A percentile compares a stretch with the other conserved stretches of the same genome.
Conservation (phyloP, 2,329 filamentous ascomycete species). For the Botrytis cinerea region DNA sequence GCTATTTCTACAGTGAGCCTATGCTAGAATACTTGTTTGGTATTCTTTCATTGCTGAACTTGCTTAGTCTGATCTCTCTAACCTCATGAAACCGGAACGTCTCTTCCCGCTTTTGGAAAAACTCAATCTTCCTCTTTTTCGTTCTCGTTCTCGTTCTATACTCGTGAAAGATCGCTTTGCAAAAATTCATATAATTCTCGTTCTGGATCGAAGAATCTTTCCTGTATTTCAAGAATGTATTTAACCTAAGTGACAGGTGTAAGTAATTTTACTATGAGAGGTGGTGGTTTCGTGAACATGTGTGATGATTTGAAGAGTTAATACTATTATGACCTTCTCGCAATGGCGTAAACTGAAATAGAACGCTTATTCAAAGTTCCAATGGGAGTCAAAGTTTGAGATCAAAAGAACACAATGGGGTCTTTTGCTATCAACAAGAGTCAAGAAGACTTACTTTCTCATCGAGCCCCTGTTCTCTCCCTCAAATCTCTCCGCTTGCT, state of each 20-base stretch:
- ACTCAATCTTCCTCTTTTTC: background rate
- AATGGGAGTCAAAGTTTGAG: fast-evolving
- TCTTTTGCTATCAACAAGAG: background rate
- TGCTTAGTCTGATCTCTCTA: background rate
- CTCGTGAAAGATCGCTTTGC: background rate
- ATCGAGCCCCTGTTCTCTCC: background rate
- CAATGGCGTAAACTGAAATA: background rate
- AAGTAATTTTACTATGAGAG: background rate
- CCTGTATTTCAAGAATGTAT: background rate
- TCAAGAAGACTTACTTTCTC: background rate
- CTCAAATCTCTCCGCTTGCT: background rate
- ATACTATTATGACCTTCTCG: fast-evolving
- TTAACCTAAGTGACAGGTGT: background rate
- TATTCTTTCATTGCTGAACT: background rate
- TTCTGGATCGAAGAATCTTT: background rate
- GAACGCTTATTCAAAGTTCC: background rate
- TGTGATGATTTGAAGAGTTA: background rate
- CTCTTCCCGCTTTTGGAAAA: background rate
- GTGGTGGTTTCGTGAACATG: background rate
- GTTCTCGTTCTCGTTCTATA: no score
- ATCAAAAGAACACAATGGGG: fast-evolving
- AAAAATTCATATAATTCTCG: background rate
- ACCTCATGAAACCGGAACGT: background rate
- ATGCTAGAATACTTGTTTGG: background rate
- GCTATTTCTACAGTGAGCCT: background rate